Evolutionary conservation across 441 rosid genomes (phyloP), one percentile per base, ranked within the genome.

Genomic region (Codiaeum variegatum): DNA sequence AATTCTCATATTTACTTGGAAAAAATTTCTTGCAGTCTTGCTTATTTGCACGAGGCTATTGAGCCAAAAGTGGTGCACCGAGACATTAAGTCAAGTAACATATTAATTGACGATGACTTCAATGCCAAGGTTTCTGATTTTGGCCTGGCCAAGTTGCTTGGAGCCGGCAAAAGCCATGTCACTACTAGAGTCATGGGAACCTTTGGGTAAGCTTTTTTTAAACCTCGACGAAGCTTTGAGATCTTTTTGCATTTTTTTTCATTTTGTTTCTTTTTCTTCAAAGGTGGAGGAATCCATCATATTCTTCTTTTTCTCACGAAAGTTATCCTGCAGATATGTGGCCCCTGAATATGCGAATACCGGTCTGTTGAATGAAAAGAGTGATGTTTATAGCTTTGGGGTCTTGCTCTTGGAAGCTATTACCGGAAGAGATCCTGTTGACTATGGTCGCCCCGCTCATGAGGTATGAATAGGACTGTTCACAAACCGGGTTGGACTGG

Each of bases 131-230:
- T 95, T 76, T 93, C 98, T 60, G 99, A 95, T 84, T 93, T 95
- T 82, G 99, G 99, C 58, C 80, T 95, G 46, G 98, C 99, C 40
- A 95, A 95, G 90, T 79, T 95, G 79, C 89, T 95, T 56, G 98
- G 98, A 75, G 91, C 92, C 62, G 99, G 98, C 72, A 93, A 88
- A 85, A 95, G 92, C 78, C 96, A 95, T 83, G 97, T 95, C 67
- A 91, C 97, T 6, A 95, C 99, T 73, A 82, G 98, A 75, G 98
- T 92, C 54, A 93, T 95, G 99, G 99, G 99, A 83, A 95, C 99
- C 70, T 95, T 93, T 61, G 99, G 99, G 98, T 88, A 67, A 79
- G 83, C 49, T 62, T 60, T 55, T 18, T 19, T 32, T 7, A 6
- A 10, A 11, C 44, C 44, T 47, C 65, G 11, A 49, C 26, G 49